Evolutionary conservation across 1,284 basidiomycete species (phyloP), one percentile per base, ranked within the genome.

Genomic region (Pulveroboletus sp.): DNA sequence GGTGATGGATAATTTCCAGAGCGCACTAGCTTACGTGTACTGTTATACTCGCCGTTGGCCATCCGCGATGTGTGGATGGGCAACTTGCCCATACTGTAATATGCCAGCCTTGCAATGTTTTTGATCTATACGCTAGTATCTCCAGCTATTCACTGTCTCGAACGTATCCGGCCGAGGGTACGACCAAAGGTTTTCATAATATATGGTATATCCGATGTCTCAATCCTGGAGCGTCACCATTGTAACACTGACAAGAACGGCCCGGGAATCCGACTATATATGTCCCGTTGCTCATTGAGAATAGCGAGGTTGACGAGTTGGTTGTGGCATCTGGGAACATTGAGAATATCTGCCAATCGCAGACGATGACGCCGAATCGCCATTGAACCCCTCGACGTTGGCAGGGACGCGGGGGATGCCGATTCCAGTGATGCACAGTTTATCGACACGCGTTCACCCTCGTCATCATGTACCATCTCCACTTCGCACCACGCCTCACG

Each of bases 11-110:
- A n/a, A n/a, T n/a, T n/a, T n/a, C n/a, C n/a, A n/a, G n/a, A n/a
- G n/a, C n/a, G n/a, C n/a, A n/a, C n/a, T 29, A 24, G 10, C 4
- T 42, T 54, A 54, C 36, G 5, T 54, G 49, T 52, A 60, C 42
- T 17, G 1, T 45, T 57, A 50, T 58, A 40, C 6, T 43, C 5
- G 24, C 11, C 26, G 7, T 6, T 31, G 18, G 33, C 22, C 4
- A 14, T 17, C 35, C 12, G 17, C 20, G 4, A 20, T 42, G 12
- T 7, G 17, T 26, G n/a, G 24, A 11, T 26, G 26, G 18, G n/a
- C n/a, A n/a, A n/a, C 26, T 36, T 2, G 8, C 20, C 11, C 9
- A 36, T 54, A 43, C 24, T 29, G 7, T 31, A 26, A 20, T 35
- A 43, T 61, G 25, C 25, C 35, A 12, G 12, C 17, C 29, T 14